Evolutionary conservation across 1,284 basidiomycete species (phyloP).

Genomic region (Sporisorium graminicola): DNA sequence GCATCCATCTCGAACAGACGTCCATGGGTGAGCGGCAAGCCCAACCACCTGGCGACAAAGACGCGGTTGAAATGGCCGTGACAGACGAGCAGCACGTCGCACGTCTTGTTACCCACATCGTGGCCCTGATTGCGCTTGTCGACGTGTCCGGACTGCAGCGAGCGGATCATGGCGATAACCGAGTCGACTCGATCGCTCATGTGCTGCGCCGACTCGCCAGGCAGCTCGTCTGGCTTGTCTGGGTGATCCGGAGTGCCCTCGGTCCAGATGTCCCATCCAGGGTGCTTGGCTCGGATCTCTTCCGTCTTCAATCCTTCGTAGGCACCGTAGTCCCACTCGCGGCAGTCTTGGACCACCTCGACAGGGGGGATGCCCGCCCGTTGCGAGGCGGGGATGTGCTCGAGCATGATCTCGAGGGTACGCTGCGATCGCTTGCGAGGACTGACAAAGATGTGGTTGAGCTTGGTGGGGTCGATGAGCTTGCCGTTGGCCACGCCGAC

Average conservation of each 20-base stretch:
- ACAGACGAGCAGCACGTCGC: constrained; percentile 65
- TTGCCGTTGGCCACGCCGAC: constrained; percentile 56
- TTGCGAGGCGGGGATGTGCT: constrained; percentile 44
- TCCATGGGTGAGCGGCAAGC: constrained; percentile 57
- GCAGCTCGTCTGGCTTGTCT: constrained; percentile 44
- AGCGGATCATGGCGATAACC: constrained; percentile 60
- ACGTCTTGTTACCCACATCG: constrained; percentile 45
- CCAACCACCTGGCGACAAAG: constrained; percentile 66
- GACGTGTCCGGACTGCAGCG: constrained; percentile 57
- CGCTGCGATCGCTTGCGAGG: constrained; percentile 58
- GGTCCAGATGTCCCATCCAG: constrained; percentile 67
- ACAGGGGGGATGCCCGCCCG: constrained; percentile 41
- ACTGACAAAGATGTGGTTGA: constrained; percentile 61
- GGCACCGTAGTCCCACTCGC: constrained; percentile 69
- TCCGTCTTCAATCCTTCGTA: constrained; percentile 67
- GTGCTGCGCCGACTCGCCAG: constrained; percentile 62
- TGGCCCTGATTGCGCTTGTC: constrained; percentile 47
- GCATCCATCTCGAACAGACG: constrained; percentile 65
- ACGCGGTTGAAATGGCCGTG: constrained; percentile 67
- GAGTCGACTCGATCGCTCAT: constrained; percentile 63
- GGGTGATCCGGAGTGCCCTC: constrained; percentile 65
- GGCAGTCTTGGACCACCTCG: constrained; percentile 56
- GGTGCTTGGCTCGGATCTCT: constrained; percentile 54
- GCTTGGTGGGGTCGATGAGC: constrained; percentile 57
- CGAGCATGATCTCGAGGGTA: constrained; percentile 62